Evolutionary conservation across 225 moss, liverwort and hornwort genomes (phyloP).

Genomic region (Physcomitrium patens): DNA sequence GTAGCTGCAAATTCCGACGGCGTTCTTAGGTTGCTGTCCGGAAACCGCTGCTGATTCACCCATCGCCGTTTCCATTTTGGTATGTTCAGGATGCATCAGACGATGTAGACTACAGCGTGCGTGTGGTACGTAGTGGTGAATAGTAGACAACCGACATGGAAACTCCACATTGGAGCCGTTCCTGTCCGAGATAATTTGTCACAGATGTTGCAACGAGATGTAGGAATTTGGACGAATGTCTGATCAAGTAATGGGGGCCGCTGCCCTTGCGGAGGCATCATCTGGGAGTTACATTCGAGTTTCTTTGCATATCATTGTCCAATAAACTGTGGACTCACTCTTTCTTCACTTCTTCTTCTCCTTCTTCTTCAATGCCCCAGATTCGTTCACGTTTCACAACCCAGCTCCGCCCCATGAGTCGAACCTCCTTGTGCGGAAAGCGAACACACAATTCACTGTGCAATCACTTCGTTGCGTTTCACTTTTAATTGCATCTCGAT

Average conservation of each 20-base stretch:
- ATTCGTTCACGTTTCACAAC: too few relatives aligned
- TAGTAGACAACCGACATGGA: constrained; percentile 45
- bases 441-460: too few relatives aligned
- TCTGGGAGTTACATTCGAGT: constrained; percentile 29
- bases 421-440: too few relatives aligned
- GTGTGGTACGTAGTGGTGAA: constrained; percentile 41
- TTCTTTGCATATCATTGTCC: constrained; percentile 28
- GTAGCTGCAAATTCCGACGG: constrained; percentile 94
- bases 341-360: neutral
- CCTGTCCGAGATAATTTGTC: constrained; percentile 38
- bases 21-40: constrained; percentile 44
- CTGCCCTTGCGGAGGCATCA: constrained; percentile 25
- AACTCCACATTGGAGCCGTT: constrained; percentile 50
- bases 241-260: constrained; percentile 15
- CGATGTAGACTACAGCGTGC: constrained; percentile 2
- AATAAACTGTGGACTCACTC: constrained; percentile 31
- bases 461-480: too few relatives aligned
- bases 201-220: constrained; percentile 25
- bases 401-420: too few relatives aligned
- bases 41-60: constrained; percentile 14
- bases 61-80: neutral
- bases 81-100: neutral
- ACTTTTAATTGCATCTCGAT: too few relatives aligned
- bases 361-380: too few relatives aligned
- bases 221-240: constrained; percentile 31